Evolutionary conservation across 495 filamentous ascomycete species (phyloP), one percentile per base, ranked within the genome.

Genomic region (Staphylotrichum longicolle): DNA sequence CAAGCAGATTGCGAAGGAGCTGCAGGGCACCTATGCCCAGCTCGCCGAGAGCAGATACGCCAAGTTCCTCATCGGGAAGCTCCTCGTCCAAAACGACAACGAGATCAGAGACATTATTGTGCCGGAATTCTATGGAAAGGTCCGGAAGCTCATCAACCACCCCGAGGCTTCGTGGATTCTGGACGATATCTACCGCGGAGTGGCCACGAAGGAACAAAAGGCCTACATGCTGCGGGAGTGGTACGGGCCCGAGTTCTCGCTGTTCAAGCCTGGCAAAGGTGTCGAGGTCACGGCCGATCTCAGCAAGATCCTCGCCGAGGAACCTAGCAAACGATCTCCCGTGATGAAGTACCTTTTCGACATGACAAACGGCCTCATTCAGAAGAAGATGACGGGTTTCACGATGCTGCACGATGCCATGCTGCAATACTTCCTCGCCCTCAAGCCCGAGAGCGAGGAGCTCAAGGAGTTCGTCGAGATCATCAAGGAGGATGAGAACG

Each of bases 371-470:
- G 83, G 87, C 58, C 83, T 98, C 30, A 81, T 97, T 56, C 91
- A 97, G 77, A 99, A 99, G 82, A 92, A 95, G 76, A 85, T 90
- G 66, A 93, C 91, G 12, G 91, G 89, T 7, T 99, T 98, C 74
- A 96, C 91, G 1, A 93, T 98, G 80, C 82, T 98, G 5, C 95
- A 99, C 73, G 93, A 95, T 64, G 95, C 94, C 27, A 96, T 98
- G 93, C 83, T 97, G 51, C 92, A 99, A 70, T 98, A 97, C 72
- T 94, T 91, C 75, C 80, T 91, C 50, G 92, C 88, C 69, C 83
- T 86, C 49, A 88, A 86, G 53, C 79, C 85, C 11, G 91, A 87
- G 20, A 89, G 84, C 66, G 83, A 86, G 45, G 93, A 96, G 71
- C 81, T 87, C 44, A 89, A 82, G 44, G 92, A 96, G 64, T 97